A percentile compares a stretch with the other conserved stretches of the same genome.
Evolutionary conservation across 768 basidiomycete genomes (phyloP).

Genomic region (Pholiota conissans): DNA sequence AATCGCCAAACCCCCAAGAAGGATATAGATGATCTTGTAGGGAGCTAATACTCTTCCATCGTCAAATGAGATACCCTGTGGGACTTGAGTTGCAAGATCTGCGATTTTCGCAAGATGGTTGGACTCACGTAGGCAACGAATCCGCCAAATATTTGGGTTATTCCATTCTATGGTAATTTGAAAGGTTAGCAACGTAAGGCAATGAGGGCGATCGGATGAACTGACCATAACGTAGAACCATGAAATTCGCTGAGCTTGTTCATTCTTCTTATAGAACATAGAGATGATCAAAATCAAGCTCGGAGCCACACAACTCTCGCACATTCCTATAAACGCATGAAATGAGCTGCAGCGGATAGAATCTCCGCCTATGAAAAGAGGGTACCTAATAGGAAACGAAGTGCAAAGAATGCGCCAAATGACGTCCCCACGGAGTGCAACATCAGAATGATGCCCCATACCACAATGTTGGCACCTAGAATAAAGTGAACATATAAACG

Average conservation of each 20-base stretch:
- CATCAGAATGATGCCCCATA: conserved; percentile 63
- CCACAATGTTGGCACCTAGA: conserved; percentile 54
- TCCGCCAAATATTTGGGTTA: conserved; percentile 61
- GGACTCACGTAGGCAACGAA: conserved; percentile 58
- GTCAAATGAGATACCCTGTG: conserved; percentile 57
- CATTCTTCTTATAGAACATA: conserved; percentile 71
- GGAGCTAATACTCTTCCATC: conserved; percentile 46
- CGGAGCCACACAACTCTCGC: conserved; percentile 65
- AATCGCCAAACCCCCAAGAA: conserved; percentile 62
- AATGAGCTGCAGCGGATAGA: not conserved
- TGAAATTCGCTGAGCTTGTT: conserved; percentile 61
- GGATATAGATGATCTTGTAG: conserved; percentile 62
- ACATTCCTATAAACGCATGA: conserved; percentile 49
- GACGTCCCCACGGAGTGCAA: conserved; percentile 56
- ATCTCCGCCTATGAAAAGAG: conserved; percentile 7
- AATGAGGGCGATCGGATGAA: not conserved
- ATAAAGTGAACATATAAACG: not conserved
- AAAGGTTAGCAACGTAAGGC: not conserved
- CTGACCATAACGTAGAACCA: conserved; percentile 69
- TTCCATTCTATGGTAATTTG: conserved; percentile 43
- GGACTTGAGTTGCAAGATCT: not conserved
- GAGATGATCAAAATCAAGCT: conserved; percentile 61
- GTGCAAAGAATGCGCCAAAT: conserved; percentile 62
- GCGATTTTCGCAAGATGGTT: not conserved
- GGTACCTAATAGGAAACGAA: conserved; percentile 63